phyloP scores from a whole-genome alignment of 73 alveolate species.

The Blepharisma stoltei region DNA sequence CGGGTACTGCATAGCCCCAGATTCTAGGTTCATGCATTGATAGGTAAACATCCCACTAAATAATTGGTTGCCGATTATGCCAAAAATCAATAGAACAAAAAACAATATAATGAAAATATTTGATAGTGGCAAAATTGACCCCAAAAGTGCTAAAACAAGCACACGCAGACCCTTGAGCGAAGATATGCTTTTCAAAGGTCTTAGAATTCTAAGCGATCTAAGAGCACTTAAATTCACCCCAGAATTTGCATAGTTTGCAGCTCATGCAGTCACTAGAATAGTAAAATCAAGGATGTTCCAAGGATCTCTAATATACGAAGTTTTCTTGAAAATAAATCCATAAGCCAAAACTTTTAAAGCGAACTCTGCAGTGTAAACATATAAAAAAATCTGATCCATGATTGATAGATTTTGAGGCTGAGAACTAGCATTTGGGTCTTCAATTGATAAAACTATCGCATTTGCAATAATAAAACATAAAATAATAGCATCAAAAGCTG shows the following conservation, averaged over 20 bases:
- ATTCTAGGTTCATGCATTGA: constrained; percentile 42
- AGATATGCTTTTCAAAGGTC: constrained; percentile 54
- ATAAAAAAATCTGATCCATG: constrained; percentile 45
- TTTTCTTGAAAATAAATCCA: constrained; percentile 55
- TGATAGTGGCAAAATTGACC: constrained; percentile 43
- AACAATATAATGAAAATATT: constrained; percentile 36
- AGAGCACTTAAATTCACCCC: constrained; percentile 44
- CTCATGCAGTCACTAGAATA: constrained; percentile 59
- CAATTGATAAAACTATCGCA: constrained; percentile 19
- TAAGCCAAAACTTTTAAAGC: constrained; percentile 50
- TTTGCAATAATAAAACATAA: background rate
- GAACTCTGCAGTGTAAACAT: constrained; percentile 53
- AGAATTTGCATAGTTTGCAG: constrained; percentile 30
- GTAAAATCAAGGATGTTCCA: constrained; percentile 80
- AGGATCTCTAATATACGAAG: constrained; percentile 68
- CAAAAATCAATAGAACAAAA: constrained; percentile 47
- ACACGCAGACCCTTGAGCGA: constrained; percentile 42
- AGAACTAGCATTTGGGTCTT: constrained; percentile 17
- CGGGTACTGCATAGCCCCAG: constrained; percentile 49
- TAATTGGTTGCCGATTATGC: constrained; percentile 44
- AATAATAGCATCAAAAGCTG: constrained; percentile 14
- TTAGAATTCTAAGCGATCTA: constrained; percentile 46
- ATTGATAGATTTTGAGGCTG: background rate
- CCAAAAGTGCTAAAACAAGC: constrained; percentile 43
- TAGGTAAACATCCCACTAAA: constrained; percentile 36